Base-by-base conservation (phyloP, 2,329 filamentous ascomycete genomes). In the Coniochaeta prunicola region DNA sequence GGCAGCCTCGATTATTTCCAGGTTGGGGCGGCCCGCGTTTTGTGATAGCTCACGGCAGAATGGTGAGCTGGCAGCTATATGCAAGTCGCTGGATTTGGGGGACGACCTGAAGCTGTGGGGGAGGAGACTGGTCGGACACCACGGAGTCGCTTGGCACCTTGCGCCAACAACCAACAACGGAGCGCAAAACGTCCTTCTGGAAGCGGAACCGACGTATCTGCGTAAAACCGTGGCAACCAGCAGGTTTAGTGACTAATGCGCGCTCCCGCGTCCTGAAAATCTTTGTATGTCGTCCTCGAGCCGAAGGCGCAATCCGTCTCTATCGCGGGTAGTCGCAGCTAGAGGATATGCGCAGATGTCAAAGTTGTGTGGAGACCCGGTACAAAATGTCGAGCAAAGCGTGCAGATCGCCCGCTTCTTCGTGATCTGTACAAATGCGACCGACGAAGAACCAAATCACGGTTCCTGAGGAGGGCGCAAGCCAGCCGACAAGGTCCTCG, bases 11-110 rank as follows among this genome's bases (percentile, higher is more conserved):
- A 63, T 60, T 62, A 63, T 60, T 61, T 63, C 58, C 63, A 58
- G 60, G 67, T 70, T 67, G 71, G 69, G 68, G 68, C 68, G 69
- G 69, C 69, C 69, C 73, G 71, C 31, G 26, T 36, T 54, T 71
- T 71, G 72, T 68, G 72, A 71, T 70, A 70, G 70, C 68, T 71
- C 71, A 69, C 71, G 69, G 71, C 68, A 70, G 67, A 72, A 71
- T 72, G 71, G 70, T 77, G 74, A 77, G 72, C 73, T 77, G 75
- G 74, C 75, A 76, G 71, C 66, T 67, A 69, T 71, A 76, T 78
- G 76, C 76, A 78, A 67, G 74, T 74, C 67, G 72, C 73, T 74
- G 67, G 66, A 70, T 77, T 74, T n/a, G n/a, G 65, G 72, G 75
- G 72, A 66, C 71, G 69, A 45, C n/a, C 24, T 66, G 65, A 66